Conservation (phyloP, 768 basidiomycete genomes). For the Flagelloscypha sp. region DNA sequence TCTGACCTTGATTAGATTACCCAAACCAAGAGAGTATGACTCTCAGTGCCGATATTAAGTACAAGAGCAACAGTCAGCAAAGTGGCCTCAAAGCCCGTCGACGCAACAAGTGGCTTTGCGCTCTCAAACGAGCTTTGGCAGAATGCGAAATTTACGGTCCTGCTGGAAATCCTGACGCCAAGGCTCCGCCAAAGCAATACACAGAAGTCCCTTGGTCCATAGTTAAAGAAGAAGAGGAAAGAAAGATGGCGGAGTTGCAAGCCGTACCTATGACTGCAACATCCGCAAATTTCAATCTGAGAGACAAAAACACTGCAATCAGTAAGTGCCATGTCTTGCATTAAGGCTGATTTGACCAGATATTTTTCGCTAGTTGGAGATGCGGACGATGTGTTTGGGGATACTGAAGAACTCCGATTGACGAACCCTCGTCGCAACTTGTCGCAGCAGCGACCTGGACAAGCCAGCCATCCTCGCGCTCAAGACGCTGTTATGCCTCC, state of each 20-base stretch:
- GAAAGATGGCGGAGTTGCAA: slow-evolving; percentile 17
- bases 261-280: slow-evolving; percentile 21
- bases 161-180: slow-evolving; percentile 44
- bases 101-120: slow-evolving; percentile 89
- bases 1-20: slow-evolving; percentile 42
- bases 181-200: slow-evolving; percentile 49
- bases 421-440: slow-evolving; percentile 23
- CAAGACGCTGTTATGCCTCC: too few species aligned
- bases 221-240: slow-evolving; percentile 34
- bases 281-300: slow-evolving; percentile 39
- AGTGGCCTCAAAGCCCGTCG: slow-evolving; percentile 67
- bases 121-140: slow-evolving; percentile 63
- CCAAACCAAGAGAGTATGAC: slow-evolving; percentile 75
- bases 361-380: slow-evolving; percentile 26
- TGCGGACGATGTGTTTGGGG: slow-evolving; percentile 38
- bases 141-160: slow-evolving; percentile 69
- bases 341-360: slow-evolving; percentile 6
- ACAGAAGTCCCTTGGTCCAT: slow-evolving; percentile 70
- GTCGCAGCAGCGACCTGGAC: slow-evolving; percentile 14
- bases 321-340: slow-evolving; percentile 23
- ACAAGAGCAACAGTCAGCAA: slow-evolving; percentile 83
- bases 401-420: slow-evolving; percentile 28
- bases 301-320: slow-evolving; percentile 43
- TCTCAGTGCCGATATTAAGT: slow-evolving; percentile 75
- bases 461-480: too few species aligned